Evolutionary conservation across 805 yeast genomes (phyloP), one percentile per base, ranked within the genome.

Genomic region (Yamadazyma ubonensis): DNA sequence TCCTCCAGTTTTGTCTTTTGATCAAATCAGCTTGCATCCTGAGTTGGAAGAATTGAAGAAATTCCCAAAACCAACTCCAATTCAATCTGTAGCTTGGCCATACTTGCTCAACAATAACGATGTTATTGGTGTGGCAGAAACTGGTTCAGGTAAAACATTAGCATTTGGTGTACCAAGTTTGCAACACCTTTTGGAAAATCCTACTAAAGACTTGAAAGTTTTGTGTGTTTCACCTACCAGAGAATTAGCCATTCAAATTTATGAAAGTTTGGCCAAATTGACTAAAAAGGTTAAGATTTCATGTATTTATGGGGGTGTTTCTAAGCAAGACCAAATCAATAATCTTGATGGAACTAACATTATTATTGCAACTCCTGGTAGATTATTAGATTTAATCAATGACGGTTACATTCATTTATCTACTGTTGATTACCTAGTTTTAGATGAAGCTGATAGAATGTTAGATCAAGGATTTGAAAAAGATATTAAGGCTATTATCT

Each of bases 381-480:
- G 99, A 63, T 72, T 93, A 55, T 74, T 89, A 43, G 99, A 93
- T 70, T 73, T 93, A 55, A 70, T 91, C 52, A 83, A 89, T 45
- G 98, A 91, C 58, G 95, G 96, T 10, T 76, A 90, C 23, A 81
- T 86, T 29, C 78, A 81, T 50, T 71, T 90, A 46, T 67, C 78
- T 9, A 59, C 71, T 7, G 83, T 91, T 22, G 76, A 81, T 45
- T 90, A 86, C 59, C 71, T 93, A 50, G 93, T 93, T 17, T 73
- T 93, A 33, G 99, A 93, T 63, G 99, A 93, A 71, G 99, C 99
- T 27, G 99, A 93, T 63, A 79, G 99, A 69, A 91, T 93, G 98
- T 76, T 93, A 44, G 99, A 93, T 63, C 93, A 86, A 65, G 99
- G 99, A 26, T 93, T 93, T 56, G 98, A 95, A 67, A 95, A 91